Base-by-base conservation (phyloP, 306 rosid genomes). In the Vigna trinervia region DNA sequence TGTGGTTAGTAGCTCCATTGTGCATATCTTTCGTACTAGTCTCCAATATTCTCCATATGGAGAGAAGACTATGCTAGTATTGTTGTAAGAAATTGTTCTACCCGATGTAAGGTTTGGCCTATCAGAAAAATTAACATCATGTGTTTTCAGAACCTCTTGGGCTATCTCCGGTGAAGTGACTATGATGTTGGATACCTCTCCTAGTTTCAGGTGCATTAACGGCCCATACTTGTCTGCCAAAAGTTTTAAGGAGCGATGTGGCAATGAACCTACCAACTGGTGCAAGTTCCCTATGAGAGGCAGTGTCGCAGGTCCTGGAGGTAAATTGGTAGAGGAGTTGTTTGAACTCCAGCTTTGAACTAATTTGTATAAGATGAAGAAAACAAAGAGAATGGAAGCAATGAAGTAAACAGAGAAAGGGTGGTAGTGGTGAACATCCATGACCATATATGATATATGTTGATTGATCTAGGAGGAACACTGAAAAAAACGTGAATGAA, bases 1-100 rank as follows among this genome's bases (percentile, higher is more conserved):
- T 10, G 69, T 1, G 0, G 75, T 77, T 36, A 82, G 20, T 4
- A 80, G 73, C 64, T 86, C 85, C 22, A 46, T 7, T 0, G 73
- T 59, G 64, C 87, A 83, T 32, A 86, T 74, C 48, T 78, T 86
- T 60, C 81, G 11, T 10, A 80, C 19, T 1, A 80, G 58, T 36
- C 79, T 78, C 85, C 85, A 83, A 3, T 78, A 83, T 0, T 75
- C 63, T 15, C 78, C 84, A 43, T 59, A 56, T 11, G 64, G 79
- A 36, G 46, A 47, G 43, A 77, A 69, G 13, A 0, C 47, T 1
- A 83, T 54, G 47, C 0, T 5, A 6, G 58, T 13, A 5, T 6
- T 14, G 34, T 77, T 62, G 41, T 81, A 81, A n/a, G 76, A 0
- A 12, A 30, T 0, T 26, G 23, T 11, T 47, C 20, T 56, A 0